Percentiles rank a stretch among this genome's conserved stretches.
phyloP scores from a whole-genome alignment of 345 rosid species.

The Trapa incisa region DNA sequence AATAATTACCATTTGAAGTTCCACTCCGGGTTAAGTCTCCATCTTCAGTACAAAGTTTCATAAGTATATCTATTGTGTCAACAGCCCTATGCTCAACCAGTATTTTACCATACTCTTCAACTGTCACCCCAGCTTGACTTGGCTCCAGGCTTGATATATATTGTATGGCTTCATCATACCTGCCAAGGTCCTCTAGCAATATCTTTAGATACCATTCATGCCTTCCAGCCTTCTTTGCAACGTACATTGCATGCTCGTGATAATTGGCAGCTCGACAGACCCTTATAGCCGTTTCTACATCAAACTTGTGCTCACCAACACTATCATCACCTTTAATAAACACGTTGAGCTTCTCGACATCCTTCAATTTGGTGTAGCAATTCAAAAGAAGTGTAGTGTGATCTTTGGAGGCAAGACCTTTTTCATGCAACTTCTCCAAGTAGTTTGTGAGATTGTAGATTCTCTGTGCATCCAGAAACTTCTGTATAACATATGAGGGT shows the following conservation, averaged over 20 bases:
- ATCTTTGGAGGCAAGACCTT: conserved; percentile 97
- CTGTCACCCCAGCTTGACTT: conserved; percentile 90
- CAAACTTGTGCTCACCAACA: conserved; percentile 83
- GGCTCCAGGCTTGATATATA: conserved; percentile 92
- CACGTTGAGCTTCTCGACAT: conserved; percentile 81
- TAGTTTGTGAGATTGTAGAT: conserved; percentile 94
- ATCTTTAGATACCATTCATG: conserved; percentile 93
- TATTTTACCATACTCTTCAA: conserved; percentile 94
- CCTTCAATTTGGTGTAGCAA: conserved; percentile 93
- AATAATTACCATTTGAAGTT: conserved; percentile 48
- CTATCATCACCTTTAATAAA: conserved; percentile 90
- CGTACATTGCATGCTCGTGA: conserved; percentile 98
- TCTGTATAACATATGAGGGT: conserved; percentile 96
- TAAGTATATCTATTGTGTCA: conserved; percentile 79
- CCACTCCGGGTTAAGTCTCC: conserved; percentile 35
- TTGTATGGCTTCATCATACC: conserved; percentile 85
- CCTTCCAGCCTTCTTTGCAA: conserved; percentile 92
- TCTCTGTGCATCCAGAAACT: conserved; percentile 97
- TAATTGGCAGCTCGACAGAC: conserved; percentile 97
- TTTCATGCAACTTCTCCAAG: conserved; percentile 89
- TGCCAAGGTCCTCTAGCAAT: conserved; percentile 84
- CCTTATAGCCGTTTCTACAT: conserved; percentile 95
- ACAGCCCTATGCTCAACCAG: conserved; percentile 79
- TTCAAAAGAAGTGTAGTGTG: conserved; percentile 93
- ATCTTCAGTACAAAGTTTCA: conserved; percentile 85